Conservation (phyloP, 192 early-diverging fungal species). For the Entophlyctis luteolus region DNA sequence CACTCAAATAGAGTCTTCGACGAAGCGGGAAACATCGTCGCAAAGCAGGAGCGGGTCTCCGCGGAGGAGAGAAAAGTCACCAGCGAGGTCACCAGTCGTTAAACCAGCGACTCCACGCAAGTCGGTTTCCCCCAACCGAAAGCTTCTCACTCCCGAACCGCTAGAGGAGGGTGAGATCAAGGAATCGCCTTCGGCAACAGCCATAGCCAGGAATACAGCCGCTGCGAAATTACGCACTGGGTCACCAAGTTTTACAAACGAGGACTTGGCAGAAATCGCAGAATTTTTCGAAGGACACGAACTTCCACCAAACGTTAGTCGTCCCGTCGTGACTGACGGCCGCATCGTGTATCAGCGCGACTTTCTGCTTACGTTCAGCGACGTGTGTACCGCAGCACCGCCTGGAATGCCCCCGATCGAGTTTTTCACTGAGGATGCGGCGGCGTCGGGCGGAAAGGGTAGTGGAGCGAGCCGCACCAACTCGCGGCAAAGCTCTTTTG, state of each 20-base stretch:
- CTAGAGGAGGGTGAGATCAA: conserved; percentile 20
- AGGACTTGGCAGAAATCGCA: conserved; percentile 14
- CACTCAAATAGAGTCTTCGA: too few relatives aligned
- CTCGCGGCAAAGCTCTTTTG: conserved; percentile 34
- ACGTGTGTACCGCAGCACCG: conserved; percentile 60
- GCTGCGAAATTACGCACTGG: too few relatives aligned
- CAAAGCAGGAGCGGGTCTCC: too few relatives aligned
- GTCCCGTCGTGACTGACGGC: conserved; percentile 42
- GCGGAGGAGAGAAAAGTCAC: too few relatives aligned
- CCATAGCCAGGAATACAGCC: neutral
- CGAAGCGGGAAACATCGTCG: too few relatives aligned
- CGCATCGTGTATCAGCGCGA: conserved; percentile 58
- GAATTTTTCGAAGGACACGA: conserved; percentile 43
- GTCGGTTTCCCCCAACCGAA: neutral
- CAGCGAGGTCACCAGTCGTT: neutral
- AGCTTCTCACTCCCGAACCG: neutral
- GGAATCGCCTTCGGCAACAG: conserved; percentile 2
- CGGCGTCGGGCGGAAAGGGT: conserved; percentile 34
- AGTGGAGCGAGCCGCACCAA: conserved; percentile 24
- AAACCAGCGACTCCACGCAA: neutral
- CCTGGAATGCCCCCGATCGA: conserved; percentile 44
- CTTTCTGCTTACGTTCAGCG: conserved; percentile 77
- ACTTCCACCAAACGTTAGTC: conserved; percentile 45
- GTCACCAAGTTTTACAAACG: neutral
- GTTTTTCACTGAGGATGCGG: conserved; percentile 43